A percentile compares a stretch with the other conserved stretches of the same genome.
Conservation (phyloP, 495 filamentous ascomycete genomes). For the Podospora fimiseda region DNA sequence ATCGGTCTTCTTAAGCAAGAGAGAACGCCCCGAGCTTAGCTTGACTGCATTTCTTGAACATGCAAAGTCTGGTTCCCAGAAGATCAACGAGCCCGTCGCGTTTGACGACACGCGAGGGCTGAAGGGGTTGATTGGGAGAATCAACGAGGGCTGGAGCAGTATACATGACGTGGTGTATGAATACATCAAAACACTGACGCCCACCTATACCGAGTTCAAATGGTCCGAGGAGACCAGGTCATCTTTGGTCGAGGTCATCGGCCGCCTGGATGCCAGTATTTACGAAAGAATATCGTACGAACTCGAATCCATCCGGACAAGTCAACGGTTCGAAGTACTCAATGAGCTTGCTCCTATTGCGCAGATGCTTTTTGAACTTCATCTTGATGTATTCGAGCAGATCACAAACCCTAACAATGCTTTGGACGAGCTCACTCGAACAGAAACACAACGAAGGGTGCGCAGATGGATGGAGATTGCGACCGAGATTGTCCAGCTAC, state of each 20-base stretch:
- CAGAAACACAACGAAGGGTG: constrained; percentile 61
- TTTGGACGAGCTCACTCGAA: constrained; percentile 51
- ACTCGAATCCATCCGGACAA: constrained; percentile 26
- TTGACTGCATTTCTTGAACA: constrained; percentile 75
- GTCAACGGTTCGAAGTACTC: constrained; percentile 13
- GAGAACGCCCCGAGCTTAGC: constrained; percentile 35
- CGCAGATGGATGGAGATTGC: constrained; percentile 70
- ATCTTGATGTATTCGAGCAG: constrained; percentile 75
- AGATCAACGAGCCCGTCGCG: constrained; percentile 39
- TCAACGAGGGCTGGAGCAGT: constrained; percentile 53
- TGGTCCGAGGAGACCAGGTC: constrained; percentile 74
- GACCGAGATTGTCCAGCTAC: constrained; percentile 49
- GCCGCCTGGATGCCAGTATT: constrained; percentile 61
- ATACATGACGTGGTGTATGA: constrained; percentile 57
- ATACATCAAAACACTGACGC: constrained; percentile 57
- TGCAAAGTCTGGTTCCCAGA: constrained; percentile 56
- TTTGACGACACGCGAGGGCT: constrained; percentile 55
- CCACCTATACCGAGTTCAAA: constrained; percentile 54
- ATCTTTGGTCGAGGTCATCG: constrained; percentile 60
- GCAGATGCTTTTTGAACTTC: constrained; percentile 79
- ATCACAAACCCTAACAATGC: constrained; percentile 70
- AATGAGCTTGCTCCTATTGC: constrained; percentile 50
- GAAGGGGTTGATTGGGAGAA: constrained; percentile 43
- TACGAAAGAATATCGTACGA: constrained; percentile 47
- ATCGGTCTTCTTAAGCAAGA: constrained; percentile 36